phyloP scores from a whole-genome alignment of 768 basidiomycete genomes.

The Auriscalpium vulgare region DNA sequence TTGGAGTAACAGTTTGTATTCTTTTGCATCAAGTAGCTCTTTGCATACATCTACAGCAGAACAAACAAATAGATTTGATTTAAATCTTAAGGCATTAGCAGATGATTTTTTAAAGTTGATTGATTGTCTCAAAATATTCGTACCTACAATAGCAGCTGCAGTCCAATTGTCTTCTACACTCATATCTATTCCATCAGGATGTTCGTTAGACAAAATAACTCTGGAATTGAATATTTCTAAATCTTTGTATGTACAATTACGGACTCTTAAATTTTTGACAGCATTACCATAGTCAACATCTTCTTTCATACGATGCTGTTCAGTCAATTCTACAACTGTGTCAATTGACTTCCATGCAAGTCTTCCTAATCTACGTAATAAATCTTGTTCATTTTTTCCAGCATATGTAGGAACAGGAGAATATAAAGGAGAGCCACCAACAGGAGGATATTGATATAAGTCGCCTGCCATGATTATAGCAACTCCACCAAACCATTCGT shows the following conservation, averaged over 20 bases:
- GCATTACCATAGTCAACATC: conserved; percentile 19
- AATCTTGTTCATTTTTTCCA: not conserved
- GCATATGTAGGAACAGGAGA: conserved; percentile 12
- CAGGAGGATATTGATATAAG: conserved; percentile 27
- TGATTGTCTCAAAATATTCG: not conserved
- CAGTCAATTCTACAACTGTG: not conserved
- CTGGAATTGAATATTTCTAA: not conserved
- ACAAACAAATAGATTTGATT: too few relatives aligned
- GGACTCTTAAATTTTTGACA: conserved; percentile 8
- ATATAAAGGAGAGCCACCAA: conserved; percentile 22
- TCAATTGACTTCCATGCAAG: not conserved
- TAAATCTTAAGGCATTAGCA: too few relatives aligned
- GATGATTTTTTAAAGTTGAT: not conserved
- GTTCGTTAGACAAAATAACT: not conserved
- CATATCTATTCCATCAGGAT: not conserved
- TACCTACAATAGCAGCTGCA: not conserved
- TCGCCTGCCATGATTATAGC: conserved; percentile 27
- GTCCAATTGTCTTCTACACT: not conserved
- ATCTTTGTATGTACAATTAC: not conserved
- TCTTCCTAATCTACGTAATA: not conserved
- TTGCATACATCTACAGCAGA: too few relatives aligned
- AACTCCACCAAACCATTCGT: conserved; percentile 25
- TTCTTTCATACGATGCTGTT: conserved; percentile 21
- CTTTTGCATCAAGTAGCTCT: too few relatives aligned
- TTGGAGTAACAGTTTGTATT: too few relatives aligned